These are phyloP conservation scores for Neofusicoccum umdonicola DNA, from an alignment of 2,329 filamentous ascomycete species.

Conservation along the genomic window DNA sequence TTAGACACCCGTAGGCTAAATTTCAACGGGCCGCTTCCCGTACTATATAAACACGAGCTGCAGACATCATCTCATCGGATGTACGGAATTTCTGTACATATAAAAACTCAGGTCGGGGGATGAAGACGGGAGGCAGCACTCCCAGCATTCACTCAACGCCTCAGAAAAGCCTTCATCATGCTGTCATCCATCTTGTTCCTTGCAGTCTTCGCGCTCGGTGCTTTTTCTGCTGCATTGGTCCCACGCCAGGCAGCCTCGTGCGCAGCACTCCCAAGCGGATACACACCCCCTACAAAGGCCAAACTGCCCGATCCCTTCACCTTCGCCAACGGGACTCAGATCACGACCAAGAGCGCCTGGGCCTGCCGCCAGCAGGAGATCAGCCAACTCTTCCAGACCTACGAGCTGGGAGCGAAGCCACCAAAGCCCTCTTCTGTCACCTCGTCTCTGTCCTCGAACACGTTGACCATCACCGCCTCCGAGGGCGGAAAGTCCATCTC, in stretches of 20 bases:
- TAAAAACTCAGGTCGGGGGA: not conserved
- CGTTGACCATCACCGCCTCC: constrained; percentile 34
- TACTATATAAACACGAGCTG: not conserved
- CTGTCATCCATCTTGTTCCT: not conserved
- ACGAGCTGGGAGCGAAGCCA: constrained; percentile 39
- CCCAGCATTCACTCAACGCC: not conserved
- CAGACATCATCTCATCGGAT: not conserved
- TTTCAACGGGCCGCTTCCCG: not conserved
- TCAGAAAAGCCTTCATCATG: not conserved
- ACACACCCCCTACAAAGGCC: constrained; percentile 29
- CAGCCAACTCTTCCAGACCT: constrained; percentile 33
- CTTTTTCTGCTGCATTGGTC: not conserved
- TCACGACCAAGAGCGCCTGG: constrained; percentile 36
- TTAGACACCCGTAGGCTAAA: not conserved
- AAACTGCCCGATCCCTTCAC: constrained; percentile 41
- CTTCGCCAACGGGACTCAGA: constrained; percentile 35
- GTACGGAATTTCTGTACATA: not conserved
- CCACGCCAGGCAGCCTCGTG: not conserved
- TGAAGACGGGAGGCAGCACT: not conserved
- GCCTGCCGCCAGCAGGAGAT: constrained; percentile 39
- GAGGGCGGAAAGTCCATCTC: constrained; percentile 36
- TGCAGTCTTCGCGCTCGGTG: not conserved
- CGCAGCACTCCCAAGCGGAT: constrained; percentile 26
- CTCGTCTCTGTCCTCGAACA: constrained; percentile 30
- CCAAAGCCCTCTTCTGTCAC: constrained; percentile 33